These are phyloP conservation scores for Boletus huronensis DNA, from an alignment of 768 basidiomycete species.

Conservation along the genomic window DNA sequence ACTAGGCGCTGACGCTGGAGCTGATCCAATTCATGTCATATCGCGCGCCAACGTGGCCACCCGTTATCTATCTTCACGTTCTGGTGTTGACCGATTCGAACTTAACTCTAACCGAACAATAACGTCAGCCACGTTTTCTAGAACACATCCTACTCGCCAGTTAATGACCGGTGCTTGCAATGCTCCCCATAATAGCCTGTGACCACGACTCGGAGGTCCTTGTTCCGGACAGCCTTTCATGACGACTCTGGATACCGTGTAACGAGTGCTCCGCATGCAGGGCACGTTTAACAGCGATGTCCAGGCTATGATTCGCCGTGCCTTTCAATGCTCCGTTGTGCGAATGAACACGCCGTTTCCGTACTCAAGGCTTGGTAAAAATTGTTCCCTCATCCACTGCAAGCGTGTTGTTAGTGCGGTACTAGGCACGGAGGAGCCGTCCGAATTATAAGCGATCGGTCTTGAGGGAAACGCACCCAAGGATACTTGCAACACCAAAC, in stretches of 20 bases:
- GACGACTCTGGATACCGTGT: not conserved
- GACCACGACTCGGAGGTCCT: not conserved
- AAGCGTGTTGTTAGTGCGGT: constrained; percentile 12
- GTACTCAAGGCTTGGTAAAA: not conserved
- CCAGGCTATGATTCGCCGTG: not conserved
- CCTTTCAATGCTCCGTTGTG: not conserved
- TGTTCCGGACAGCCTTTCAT: not conserved
- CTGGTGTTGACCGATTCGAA: not conserved
- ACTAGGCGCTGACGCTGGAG: constrained; percentile 1
- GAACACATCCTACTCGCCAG: not conserved
- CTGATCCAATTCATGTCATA: not conserved
- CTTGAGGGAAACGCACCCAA: not conserved
- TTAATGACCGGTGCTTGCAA: not conserved
- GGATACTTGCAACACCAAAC: not conserved
- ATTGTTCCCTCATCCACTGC: not conserved
- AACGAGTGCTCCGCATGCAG: constrained; percentile 3
- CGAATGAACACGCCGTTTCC: not conserved
- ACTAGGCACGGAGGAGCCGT: not conserved
- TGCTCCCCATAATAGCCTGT: constrained; percentile 2
- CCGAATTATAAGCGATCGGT: constrained; percentile 13
- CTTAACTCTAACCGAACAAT: not conserved
- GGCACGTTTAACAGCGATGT: not conserved
- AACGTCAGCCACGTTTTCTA: constrained; percentile 1
- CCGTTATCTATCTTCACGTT: not conserved
- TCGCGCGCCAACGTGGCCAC: not conserved